Conservation (phyloP, 2,329 filamentous ascomycete species). For the Aspergillus sp. region DNA sequence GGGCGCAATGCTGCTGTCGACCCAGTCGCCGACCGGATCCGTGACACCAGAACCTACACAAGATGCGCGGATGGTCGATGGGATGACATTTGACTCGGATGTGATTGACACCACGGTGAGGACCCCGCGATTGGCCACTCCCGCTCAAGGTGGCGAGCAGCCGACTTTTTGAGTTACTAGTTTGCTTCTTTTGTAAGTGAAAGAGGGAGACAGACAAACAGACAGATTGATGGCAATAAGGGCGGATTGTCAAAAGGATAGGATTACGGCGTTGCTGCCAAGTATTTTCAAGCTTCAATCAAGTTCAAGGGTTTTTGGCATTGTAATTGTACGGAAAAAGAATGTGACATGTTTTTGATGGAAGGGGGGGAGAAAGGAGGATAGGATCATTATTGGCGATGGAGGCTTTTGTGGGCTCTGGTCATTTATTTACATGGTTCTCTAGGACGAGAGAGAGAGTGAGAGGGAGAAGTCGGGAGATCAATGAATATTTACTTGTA, state of each 20-base stretch:
- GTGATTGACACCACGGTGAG: constrained; percentile 67
- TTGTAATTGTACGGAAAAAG: neutral
- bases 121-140: constrained; percentile 55
- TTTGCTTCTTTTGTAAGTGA: neutral
- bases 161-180: neutral
- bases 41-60: constrained; percentile 44
- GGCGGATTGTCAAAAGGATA: neutral
- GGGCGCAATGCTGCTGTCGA: constrained; percentile 45
- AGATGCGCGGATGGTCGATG: constrained; percentile 68
- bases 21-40: constrained; percentile 38
- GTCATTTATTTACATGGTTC: neutral
- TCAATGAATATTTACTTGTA: neutral
- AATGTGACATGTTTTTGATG: neutral
- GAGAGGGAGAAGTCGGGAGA: too few relatives aligned
- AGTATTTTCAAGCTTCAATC: neutral
- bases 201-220: too few relatives aligned
- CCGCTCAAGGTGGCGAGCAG: constrained; percentile 17
- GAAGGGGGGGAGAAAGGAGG: neutral
- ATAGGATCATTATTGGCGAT: too few relatives aligned
- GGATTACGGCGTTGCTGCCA: neutral
- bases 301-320: neutral
- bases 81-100: constrained; percentile 63
- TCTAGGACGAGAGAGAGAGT: too few relatives aligned
- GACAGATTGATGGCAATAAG: neutral
- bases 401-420: neutral